Conservation (phyloP, 2,329 filamentous ascomycete species). For the Clonostachys rhizophaga region DNA sequence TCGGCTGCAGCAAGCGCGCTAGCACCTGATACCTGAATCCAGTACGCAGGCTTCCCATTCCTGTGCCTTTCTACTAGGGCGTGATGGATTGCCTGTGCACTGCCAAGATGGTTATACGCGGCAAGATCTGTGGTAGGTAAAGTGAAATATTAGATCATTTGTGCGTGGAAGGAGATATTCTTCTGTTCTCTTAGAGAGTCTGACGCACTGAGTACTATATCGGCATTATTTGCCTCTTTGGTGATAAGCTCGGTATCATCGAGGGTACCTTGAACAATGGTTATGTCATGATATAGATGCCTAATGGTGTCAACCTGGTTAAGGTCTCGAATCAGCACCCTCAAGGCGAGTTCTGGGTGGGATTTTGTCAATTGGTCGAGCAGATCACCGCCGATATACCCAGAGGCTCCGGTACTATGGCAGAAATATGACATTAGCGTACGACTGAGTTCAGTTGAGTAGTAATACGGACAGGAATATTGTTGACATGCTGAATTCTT, state of each 20-base stretch:
- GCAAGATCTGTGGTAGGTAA: neutral
- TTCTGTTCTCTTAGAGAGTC: neutral
- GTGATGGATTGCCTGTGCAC: neutral
- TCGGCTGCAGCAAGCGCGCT: slow-evolving; percentile 23
- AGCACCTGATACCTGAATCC: slow-evolving; percentile 30
- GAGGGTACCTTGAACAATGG: slow-evolving; percentile 32
- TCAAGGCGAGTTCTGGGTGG: slow-evolving; percentile 36
- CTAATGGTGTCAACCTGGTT: slow-evolving; percentile 24
- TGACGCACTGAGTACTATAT: neutral
- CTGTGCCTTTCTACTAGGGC: neutral
- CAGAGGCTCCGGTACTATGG: slow-evolving; percentile 38
- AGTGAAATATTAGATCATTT: too few relatives aligned
- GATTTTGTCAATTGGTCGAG: slow-evolving; percentile 30
- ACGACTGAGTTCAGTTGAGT: too few relatives aligned
- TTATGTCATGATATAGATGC: slow-evolving; percentile 26
- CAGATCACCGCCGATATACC: slow-evolving; percentile 49
- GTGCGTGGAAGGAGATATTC: neutral
- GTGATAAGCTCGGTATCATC: slow-evolving; percentile 17
- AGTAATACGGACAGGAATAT: too few relatives aligned
- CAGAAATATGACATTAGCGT: too few relatives aligned
- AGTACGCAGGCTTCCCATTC: slow-evolving; percentile 4
- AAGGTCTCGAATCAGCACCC: slow-evolving; percentile 37
- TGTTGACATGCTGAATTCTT: too few relatives aligned
- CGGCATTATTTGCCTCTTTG: neutral
- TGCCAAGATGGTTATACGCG: neutral